These are phyloP conservation scores for Termitomyces sp. DNA, from an alignment of 768 basidiomycete genomes.

Conservation along the genomic window DNA sequence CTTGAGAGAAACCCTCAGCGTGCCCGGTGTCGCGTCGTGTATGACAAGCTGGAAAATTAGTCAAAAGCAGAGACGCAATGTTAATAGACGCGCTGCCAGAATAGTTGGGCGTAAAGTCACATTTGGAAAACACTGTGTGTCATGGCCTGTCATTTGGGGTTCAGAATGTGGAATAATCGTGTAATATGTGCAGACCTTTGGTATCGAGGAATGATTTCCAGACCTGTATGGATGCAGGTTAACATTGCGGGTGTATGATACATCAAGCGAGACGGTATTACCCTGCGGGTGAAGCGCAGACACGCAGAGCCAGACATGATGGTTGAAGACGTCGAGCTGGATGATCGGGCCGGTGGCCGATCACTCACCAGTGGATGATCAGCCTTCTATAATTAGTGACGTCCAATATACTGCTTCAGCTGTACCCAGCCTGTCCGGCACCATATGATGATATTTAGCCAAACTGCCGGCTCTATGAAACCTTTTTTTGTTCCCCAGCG, in stretches of 20 bases:
- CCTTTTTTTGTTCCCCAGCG: not conserved
- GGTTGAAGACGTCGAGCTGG: not conserved
- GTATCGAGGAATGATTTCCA: slow-evolving; percentile 79
- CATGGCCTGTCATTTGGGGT: slow-evolving; percentile 52
- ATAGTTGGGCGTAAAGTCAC: slow-evolving; percentile 29
- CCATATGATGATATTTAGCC: not conserved
- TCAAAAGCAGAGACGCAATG: not conserved
- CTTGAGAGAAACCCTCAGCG: slow-evolving; percentile 61
- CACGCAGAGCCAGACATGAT: slow-evolving; percentile 40
- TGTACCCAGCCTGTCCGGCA: too few species aligned
- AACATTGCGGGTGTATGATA: not conserved
- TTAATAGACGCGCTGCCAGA: not conserved
- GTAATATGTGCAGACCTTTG: slow-evolving; percentile 40
- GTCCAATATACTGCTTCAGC: too few species aligned
- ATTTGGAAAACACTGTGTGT: slow-evolving; percentile 74
- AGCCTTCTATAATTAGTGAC: too few species aligned
- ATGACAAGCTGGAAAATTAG: slow-evolving; percentile 47
- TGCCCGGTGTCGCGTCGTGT: slow-evolving; percentile 63
- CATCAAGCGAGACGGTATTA: slow-evolving; percentile 19
- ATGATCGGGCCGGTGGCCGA: too few species aligned
- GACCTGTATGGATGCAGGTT: slow-evolving; percentile 38
- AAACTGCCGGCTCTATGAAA: too few species aligned
- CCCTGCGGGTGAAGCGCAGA: slow-evolving; percentile 63
- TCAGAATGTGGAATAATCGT: not conserved
- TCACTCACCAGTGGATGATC: too few species aligned